Evolutionary conservation across 257 asterid genomes (phyloP), one percentile per base, ranked within the genome.

Genomic region (Ilex aquifolium): DNA sequence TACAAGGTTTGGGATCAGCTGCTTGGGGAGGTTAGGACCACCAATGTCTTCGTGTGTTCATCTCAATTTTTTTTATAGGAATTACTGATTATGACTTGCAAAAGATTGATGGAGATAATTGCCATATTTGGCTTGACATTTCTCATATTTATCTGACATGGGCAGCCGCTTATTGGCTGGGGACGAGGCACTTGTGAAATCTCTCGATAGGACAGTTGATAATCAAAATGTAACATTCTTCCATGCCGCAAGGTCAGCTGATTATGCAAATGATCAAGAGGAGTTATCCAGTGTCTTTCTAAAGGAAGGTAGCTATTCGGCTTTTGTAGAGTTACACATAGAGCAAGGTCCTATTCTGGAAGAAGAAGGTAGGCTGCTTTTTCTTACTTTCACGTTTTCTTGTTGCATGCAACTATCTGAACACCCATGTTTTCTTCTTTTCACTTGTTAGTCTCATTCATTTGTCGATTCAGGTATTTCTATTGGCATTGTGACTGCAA

Each of bases 271-370:
- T 32, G 75, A 64, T 31, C 57, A 14, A 53, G 77, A 68, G 69
- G 82, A 85, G 44, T 32, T 92, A 50, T 79, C 94, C 13, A 78
- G 83, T 8, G 91, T 88, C 56, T 74, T 85, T 69, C 82, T 89
- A 16, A 68, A 74, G 69, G 80, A 82, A 51, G 95, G 95, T 69
- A 87, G 82, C 79, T 89, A 92, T 72, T 82, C 78, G 50, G 89
- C 94, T 56, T 89, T 89, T 61, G 62, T 89, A 13, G 95, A 92
- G 72, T 79, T 92, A 81, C 99, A 92, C 76, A 92, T 92, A 32
- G 99, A 92, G 85, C 99, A 89, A 84, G 99, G 97, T 74, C 97
- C 99, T 65, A 84, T 85, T 62, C 79, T 92, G 63, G 99, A 92
- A 82, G 90, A 85, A 66, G 96, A 87, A 89, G 99, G 99, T 92